Conservation (phyloP, 2,329 filamentous ascomycete genomes). For the Penicillium sp. region DNA sequence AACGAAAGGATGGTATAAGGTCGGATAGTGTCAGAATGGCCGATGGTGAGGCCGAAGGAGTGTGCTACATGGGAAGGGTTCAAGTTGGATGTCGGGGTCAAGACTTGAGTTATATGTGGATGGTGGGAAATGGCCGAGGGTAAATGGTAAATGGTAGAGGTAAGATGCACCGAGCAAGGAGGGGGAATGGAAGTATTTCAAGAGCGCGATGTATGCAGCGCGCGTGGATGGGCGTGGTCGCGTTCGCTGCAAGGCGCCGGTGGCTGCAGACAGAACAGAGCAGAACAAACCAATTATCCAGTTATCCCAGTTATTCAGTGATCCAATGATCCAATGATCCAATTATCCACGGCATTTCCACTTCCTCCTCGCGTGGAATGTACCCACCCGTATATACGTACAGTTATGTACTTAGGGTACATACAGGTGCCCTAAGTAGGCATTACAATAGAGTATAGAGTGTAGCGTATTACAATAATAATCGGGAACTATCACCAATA, state of each 20-base stretch:
- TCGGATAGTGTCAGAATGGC: conserved; percentile 4
- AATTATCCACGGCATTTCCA: background rate
- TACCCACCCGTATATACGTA: background rate
- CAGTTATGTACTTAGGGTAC: too few species aligned
- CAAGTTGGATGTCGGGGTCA: too few species aligned
- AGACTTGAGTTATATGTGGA: background rate
- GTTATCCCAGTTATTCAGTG: too few species aligned
- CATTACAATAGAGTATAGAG: background rate
- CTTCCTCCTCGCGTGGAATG: conserved; percentile 1
- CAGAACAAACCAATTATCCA: too few species aligned
- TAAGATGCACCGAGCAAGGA: too few species aligned
- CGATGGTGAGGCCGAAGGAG: conserved; percentile 3
- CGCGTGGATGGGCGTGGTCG: conserved; percentile 25
- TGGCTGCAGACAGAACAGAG: background rate
- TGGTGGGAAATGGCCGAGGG: too few species aligned
- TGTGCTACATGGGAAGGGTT: background rate
- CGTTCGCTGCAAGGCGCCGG: conserved; percentile 25
- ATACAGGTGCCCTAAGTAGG: too few species aligned
- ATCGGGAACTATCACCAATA: too few species aligned
- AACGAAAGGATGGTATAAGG: conserved; percentile 10
- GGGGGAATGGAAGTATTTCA: conserved; percentile 21
- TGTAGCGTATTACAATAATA: background rate
- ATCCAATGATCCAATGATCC: background rate
- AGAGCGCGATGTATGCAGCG: conserved; percentile 11
- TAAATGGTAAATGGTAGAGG: too few species aligned